These are phyloP conservation scores for Cytospora mali DNA, from an alignment of 2,329 filamentous ascomycete genomes.

Conservation along the genomic window DNA sequence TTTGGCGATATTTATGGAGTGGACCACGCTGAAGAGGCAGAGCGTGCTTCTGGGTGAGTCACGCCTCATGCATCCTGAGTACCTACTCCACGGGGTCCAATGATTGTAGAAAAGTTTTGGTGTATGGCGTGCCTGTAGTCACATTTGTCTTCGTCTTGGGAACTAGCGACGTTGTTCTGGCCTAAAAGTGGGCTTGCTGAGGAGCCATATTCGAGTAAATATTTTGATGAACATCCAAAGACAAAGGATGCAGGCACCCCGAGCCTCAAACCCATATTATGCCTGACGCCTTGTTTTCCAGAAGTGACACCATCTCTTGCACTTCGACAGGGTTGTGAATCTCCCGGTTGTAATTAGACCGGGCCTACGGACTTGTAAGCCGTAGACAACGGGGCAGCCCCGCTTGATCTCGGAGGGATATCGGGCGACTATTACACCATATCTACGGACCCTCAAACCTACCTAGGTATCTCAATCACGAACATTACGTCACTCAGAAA, in stretches of 20 bases:
- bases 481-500: not conserved
- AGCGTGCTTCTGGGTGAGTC: not conserved
- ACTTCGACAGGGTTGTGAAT: too few species aligned
- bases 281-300: too few species aligned
- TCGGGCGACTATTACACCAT: not conserved
- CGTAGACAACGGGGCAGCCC: not conserved
- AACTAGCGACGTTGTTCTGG: not conserved
- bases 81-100: not conserved
- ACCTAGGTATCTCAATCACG: not conserved
- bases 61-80: not conserved
- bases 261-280: too few species aligned
- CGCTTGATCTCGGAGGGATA: not conserved
- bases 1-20: conserved; percentile 35
- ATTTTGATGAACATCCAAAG: too few species aligned
- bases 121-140: not conserved
- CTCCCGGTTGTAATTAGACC: not conserved
- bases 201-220: too few species aligned
- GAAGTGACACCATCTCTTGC: too few species aligned
- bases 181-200: too few species aligned
- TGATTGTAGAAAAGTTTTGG: not conserved
- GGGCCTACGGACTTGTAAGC: not conserved
- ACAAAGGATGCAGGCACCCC: too few species aligned
- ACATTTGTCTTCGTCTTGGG: not conserved
- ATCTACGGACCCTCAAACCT: not conserved
- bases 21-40: not conserved